Evolutionary conservation across 192 early-diverging fungal species (phyloP).

Genomic region (Rhizoclosmatium sp.): DNA sequence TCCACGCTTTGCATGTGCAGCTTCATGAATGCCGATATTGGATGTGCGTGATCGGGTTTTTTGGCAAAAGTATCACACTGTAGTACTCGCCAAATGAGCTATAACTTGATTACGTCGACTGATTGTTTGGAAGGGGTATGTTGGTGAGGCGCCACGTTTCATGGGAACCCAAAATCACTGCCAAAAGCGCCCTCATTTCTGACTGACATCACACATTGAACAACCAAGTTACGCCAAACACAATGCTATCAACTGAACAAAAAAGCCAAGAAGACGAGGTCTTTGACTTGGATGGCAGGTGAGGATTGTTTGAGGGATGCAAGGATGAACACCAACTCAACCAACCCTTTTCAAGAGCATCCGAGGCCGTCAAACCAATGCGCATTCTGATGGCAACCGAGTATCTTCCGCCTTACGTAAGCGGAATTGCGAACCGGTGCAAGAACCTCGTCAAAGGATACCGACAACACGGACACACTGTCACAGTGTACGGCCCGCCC

Average conservation of each 20-base stretch:
- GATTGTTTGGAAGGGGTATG: too few species aligned
- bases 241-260: neutral
- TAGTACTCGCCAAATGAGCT: too few species aligned
- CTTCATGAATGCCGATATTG: too few species aligned
- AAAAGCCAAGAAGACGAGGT: constrained; percentile 8
- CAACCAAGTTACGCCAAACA: too few species aligned
- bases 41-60: too few species aligned
- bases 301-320: neutral
- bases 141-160: too few species aligned
- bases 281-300: neutral
- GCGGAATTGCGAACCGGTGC: constrained; percentile 62
- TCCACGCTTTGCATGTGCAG: too few species aligned
- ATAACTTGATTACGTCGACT: too few species aligned
- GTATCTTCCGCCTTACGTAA: constrained; percentile 62
- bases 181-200: too few species aligned
- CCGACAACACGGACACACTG: constrained; percentile 52
- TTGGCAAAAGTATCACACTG: too few species aligned
- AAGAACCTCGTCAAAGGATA: constrained; percentile 58
- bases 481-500: constrained; percentile 51
- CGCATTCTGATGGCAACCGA: constrained; percentile 61
- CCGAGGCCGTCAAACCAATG: constrained; percentile 33
- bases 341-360: neutral
- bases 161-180: too few species aligned
- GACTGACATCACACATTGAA: too few species aligned
- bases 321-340: neutral